Percentiles rank a stretch among this genome's conserved stretches.
These are phyloP conservation scores for Sambucus nigra DNA, from an alignment of 129 eudicot species.

Conservation along the genomic window DNA sequence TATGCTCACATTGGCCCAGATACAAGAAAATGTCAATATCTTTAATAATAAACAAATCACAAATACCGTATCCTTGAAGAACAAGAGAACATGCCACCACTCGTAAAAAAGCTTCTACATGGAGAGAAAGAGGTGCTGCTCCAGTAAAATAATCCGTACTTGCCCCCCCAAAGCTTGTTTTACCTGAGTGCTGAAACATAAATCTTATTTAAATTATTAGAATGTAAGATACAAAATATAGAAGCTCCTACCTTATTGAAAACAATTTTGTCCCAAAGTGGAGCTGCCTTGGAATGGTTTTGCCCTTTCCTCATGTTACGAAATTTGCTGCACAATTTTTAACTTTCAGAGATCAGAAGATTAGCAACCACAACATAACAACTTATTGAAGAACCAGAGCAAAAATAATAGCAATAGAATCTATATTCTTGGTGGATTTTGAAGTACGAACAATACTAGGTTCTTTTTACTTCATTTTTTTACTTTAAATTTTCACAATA, in stretches of 20 bases:
- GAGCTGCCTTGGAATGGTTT: constrained; percentile 26
- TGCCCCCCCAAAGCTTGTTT: constrained; percentile 55
- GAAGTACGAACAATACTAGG: background rate
- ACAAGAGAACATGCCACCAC: constrained; percentile 48
- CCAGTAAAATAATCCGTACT: constrained; percentile 44
- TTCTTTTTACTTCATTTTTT: too few relatives aligned
- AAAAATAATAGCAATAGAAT: too few relatives aligned
- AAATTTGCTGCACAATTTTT: constrained; percentile 21
- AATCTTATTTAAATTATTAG: background rate
- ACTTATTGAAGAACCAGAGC: background rate
- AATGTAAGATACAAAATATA: background rate
- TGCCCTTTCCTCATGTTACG: constrained; percentile 22
- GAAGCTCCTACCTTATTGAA: constrained; percentile 18
- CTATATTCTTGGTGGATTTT: background rate
- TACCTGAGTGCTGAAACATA: constrained; percentile 30
- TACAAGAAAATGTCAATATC: too few relatives aligned
- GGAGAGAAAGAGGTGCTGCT: constrained; percentile 49
- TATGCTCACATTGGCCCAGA: too few relatives aligned
- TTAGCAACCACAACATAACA: background rate
- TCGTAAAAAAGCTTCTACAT: constrained; percentile 37
- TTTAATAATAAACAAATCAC: background rate
- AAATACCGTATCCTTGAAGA: constrained; percentile 55
- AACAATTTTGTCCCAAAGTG: constrained; percentile 26
- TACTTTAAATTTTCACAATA: background rate
- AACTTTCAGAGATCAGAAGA: background rate